phyloP scores from a whole-genome alignment of 2,329 filamentous ascomycete genomes.

The Penicillium vulpinum region DNA sequence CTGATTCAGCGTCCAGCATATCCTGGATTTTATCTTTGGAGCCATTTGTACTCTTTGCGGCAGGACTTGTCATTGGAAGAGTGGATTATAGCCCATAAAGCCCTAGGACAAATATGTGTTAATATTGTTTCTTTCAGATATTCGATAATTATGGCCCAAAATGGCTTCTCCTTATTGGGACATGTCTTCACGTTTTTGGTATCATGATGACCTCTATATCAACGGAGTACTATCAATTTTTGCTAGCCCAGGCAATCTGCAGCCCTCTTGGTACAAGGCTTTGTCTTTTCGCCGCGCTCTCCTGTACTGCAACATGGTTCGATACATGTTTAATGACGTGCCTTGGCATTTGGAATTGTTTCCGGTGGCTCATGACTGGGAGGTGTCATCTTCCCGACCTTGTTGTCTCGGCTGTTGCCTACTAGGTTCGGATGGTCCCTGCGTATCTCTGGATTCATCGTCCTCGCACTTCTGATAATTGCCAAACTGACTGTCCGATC shows the following conservation, averaged over 20 bases:
- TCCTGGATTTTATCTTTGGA: conserved; percentile 61
- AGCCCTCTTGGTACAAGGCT: conserved; percentile 51
- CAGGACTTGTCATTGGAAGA: conserved; percentile 58
- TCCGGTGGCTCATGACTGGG: conserved; percentile 56
- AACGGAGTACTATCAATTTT: conserved; percentile 56
- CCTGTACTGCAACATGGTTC: conserved; percentile 54
- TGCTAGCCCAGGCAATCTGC: conserved; percentile 56
- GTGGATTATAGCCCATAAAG: not conserved
- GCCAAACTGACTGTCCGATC: conserved; percentile 55
- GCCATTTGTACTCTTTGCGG: conserved; percentile 56
- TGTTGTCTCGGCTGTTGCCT: conserved; percentile 56
- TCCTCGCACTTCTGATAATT: conserved; percentile 58
- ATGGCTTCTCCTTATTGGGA: conserved; percentile 52
- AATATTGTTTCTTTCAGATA: conserved; percentile 39
- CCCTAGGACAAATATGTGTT: not conserved
- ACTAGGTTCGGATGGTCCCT: conserved; percentile 60
- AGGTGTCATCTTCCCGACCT: conserved; percentile 61
- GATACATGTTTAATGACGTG: conserved; percentile 51
- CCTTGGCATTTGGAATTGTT: conserved; percentile 55
- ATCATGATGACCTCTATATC: conserved; percentile 59
- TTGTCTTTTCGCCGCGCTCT: conserved; percentile 49
- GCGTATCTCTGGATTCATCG: conserved; percentile 57
- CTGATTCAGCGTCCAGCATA: conserved; percentile 54
- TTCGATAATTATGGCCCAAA: conserved; percentile 65
- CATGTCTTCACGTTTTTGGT: conserved; percentile 56